Evolutionary conservation across 345 rosid genomes (phyloP), one percentile per base, ranked within the genome.

Genomic region (Diplotaxis tenuifolia): DNA sequence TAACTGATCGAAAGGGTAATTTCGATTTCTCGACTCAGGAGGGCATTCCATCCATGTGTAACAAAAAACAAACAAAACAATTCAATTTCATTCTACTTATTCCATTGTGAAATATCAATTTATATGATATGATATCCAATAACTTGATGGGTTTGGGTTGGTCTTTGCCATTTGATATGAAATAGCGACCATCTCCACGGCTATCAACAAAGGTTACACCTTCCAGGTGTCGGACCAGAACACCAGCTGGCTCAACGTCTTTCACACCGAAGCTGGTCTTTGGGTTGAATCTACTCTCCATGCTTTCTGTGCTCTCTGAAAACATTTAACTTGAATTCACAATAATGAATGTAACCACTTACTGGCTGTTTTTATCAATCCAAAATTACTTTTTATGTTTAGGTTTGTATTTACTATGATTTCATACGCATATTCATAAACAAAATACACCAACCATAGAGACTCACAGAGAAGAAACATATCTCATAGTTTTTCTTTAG

Each of bases 41-140:
- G 97, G 97, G 75, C 91, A 93, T 50, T 93, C 97, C 97, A 91
- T 91, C 91, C 89, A 88, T 79, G 97, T 85, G 76, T 93, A 93
- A 79, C 91, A 32, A 22, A 9, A 22, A 16, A n/a, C n/a, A n/a
- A n/a, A 53, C n/a, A 60, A 7, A 45, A 62, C 22, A 28, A 22
- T 62, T n/a, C n/a, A n/a, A n/a, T n/a, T n/a, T n/a, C n/a, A n/a
- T n/a, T n/a, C n/a, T n/a, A n/a, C n/a, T n/a, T n/a, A n/a, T n/a
- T n/a, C n/a, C n/a, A n/a, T n/a, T n/a, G n/a, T n/a, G n/a, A n/a
- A n/a, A n/a, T n/a, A 25, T 25, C 28, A 25, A 25, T 77, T 82
- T 89, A n/a, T n/a, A n/a, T n/a, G n/a, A n/a, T 55, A 96, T 79
- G 68, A 93, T 91, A 84, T 93, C 97, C 98, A 97, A 93, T 25